Conservation (phyloP, 75 land plant genomes). For the Cupressus sempervirens region DNA sequence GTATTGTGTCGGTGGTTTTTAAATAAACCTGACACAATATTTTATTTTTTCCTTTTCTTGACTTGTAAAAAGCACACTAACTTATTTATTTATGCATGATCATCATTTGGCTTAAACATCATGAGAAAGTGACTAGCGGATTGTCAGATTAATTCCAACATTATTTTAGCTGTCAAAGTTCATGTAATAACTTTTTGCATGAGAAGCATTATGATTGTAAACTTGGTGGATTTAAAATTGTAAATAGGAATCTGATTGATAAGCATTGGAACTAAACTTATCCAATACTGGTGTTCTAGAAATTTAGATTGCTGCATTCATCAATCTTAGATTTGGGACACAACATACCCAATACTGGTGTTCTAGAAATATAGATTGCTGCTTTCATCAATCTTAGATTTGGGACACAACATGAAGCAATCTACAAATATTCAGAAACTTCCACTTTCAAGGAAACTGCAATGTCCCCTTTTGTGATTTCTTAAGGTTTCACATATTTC, state of each 20-base stretch:
- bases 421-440: neutral
- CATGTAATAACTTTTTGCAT: neutral
- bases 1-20: neutral
- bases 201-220: neutral
- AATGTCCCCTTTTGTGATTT: too few relatives aligned
- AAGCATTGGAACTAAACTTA: neutral
- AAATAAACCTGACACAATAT: neutral
- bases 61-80: neutral
- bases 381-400: neutral
- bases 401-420: neutral
- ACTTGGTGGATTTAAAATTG: neutral
- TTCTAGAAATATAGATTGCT: neutral
- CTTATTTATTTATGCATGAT: neutral
- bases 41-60: neutral
- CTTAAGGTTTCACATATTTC: too few relatives aligned
- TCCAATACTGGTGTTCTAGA: neutral
- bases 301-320: neutral
- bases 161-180: too few relatives aligned
- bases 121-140: neutral
- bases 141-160: neutral
- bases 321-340: neutral
- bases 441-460: neutral
- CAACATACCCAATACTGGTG: neutral
- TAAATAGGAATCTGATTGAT: neutral
- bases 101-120: too few relatives aligned